Base-by-base conservation (phyloP, 1,284 basidiomycete species). In the Sporisorium scitamineum region DNA sequence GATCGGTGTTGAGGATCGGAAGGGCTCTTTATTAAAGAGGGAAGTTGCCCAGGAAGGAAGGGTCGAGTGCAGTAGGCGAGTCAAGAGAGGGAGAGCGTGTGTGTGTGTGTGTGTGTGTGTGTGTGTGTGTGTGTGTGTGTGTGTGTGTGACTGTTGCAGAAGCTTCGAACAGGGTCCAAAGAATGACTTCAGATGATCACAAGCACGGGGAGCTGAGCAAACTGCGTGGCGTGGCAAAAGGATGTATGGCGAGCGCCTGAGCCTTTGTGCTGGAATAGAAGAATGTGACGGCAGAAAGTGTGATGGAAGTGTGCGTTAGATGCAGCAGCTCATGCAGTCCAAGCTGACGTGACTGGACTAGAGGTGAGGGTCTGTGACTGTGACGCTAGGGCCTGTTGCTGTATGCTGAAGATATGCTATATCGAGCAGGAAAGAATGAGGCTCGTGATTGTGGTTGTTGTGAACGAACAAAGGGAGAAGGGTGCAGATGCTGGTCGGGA, bases 181-280 rank as follows among this genome's bases (percentile, higher is more conserved):
- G 54, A n/a, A 24, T 61, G 68, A 59, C 61, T 69, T 55, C 26
- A 14, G 32, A 57, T 58, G 66, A 59, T 63, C 60, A 62, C 68
- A 61, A 57, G 53, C 34, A 56, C 13, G 54, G 29, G 11, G 32
- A 37, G 27, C 24, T 26, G 44, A 34, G 26, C 24, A 27, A 31
- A 47, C 24, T 58, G 3, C n/a, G 61, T 61, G 68, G 48, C 57
- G 61, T 61, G 58, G 66, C 57, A 54, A 60, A 48, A 27, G 31
- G 53, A 61, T 41, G 48, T 52, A 70, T 70, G 68, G 54, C 68
- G 68, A 70, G 68, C 61, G 67, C 31, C 32, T 29, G 32, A 61
- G 59, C 41, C 45, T 32, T 18, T 51, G 37, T 7, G 37, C 20
- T 20, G 2, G 34, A 20, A 18, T 16, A 27, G 34, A 32, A 29